Percentiles rank a stretch among this genome's conserved stretches.
These are phyloP conservation scores for Cyberlindnera maclurae DNA, from an alignment of 805 yeast genomes.

Conservation along the genomic window DNA sequence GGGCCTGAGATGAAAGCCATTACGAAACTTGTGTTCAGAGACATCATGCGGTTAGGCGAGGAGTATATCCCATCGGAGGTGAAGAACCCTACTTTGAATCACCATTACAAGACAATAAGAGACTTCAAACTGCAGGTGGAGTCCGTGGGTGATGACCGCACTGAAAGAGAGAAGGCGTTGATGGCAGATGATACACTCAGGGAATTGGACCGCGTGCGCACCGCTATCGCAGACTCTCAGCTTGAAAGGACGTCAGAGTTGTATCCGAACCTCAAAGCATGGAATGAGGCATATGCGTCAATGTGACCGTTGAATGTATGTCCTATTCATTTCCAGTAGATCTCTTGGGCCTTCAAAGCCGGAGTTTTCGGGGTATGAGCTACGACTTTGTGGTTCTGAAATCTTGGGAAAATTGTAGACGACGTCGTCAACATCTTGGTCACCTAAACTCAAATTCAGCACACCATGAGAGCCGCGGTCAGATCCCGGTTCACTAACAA, in stretches of 20 bases:
- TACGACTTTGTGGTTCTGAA: too few species aligned
- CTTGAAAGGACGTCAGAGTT: slow-evolving; percentile 19
- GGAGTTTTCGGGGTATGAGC: too few species aligned
- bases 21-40: slow-evolving; percentile 21
- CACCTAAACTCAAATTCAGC: too few species aligned
- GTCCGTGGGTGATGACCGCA: slow-evolving; percentile 1
- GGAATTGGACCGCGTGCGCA: slow-evolving; percentile 25
- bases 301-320: too few species aligned
- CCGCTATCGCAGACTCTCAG: slow-evolving; percentile 23
- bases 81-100: slow-evolving; percentile 60
- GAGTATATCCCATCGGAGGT: slow-evolving; percentile 49
- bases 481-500: slow-evolving; percentile 46
- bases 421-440: too few species aligned
- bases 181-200: slow-evolving; percentile 29
- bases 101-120: slow-evolving; percentile 58
- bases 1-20: slow-evolving; percentile 9
- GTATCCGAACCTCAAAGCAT: slow-evolving; percentile 22
- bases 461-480: slow-evolving; percentile 42
- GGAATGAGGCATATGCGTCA: slow-evolving; percentile 27
- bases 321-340: too few species aligned
- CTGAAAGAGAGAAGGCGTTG: slow-evolving; percentile 10
- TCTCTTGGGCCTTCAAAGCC: too few species aligned
- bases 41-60: slow-evolving; percentile 33
- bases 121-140: slow-evolving; percentile 54
- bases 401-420: too few species aligned